Evolutionary conservation across 331 rosid genomes (phyloP).

Genomic region (Malus hybrid): DNA sequence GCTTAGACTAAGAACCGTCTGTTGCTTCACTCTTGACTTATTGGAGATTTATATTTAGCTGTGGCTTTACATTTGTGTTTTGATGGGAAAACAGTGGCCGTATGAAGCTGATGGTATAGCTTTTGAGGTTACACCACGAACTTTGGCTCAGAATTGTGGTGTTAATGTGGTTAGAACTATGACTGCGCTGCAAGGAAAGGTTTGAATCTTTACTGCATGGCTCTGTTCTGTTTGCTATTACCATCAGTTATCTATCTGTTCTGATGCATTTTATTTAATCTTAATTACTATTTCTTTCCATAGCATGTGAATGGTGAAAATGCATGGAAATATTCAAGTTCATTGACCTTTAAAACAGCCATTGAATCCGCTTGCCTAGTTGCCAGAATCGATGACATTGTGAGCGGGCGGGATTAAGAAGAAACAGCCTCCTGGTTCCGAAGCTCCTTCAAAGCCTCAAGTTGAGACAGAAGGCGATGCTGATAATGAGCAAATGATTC

Average conservation of each 20-base stretch:
- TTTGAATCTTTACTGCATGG: constrained; percentile 14
- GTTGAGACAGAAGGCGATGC: constrained; percentile 36
- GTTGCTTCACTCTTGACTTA: not conserved
- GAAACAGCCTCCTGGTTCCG: constrained; percentile 74
- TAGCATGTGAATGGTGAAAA: constrained; percentile 90
- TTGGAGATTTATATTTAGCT: not conserved
- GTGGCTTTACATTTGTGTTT: not conserved
- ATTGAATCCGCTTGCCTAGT: constrained; percentile 84
- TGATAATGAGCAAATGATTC: constrained; percentile 64
- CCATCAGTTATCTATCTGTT: not conserved
- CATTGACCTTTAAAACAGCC: constrained; percentile 75
- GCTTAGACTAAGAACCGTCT: not conserved
- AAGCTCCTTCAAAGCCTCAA: constrained; percentile 55
- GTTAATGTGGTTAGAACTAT: constrained; percentile 85
- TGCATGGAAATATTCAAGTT: constrained; percentile 43
- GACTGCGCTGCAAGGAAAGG: constrained; percentile 95
- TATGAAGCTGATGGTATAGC: constrained; percentile 98
- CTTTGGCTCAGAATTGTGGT: constrained; percentile 93
- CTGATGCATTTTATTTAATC: not conserved
- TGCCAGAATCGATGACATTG: constrained; percentile 81
- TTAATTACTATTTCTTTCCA: not conserved
- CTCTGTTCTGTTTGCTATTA: not conserved
- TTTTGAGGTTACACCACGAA: constrained; percentile 90
- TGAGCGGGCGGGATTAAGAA: constrained; percentile 96
- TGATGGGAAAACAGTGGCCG: constrained; percentile 62